A percentile compares a stretch with the other conserved stretches of the same genome.
Conservation (phyloP, 2,329 filamentous ascomycete genomes). For the Trichoderma sp. region DNA sequence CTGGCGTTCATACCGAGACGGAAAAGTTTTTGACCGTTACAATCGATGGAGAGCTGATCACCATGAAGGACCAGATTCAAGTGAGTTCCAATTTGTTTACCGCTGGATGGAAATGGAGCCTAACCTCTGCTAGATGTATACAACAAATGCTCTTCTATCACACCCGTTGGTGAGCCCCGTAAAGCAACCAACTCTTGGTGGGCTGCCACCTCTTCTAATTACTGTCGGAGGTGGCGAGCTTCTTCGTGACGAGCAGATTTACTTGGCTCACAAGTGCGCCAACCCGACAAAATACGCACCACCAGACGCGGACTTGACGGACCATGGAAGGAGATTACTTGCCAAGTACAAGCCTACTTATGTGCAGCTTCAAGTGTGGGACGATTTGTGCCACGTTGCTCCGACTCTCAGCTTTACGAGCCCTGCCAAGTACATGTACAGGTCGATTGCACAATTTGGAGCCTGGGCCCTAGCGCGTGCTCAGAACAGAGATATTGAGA, state of each 20-base stretch:
- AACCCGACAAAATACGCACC: conserved; percentile 76
- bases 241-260: conserved; percentile 90
- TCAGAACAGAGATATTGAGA: conserved; percentile 76
- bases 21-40: conserved; percentile 56
- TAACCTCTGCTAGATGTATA: conserved; percentile 54
- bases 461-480: conserved; percentile 85
- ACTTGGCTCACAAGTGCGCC: conserved; percentile 90
- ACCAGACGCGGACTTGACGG: conserved; percentile 59
- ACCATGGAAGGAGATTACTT: conserved; percentile 58
- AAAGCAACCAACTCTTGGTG: conserved; percentile 83
- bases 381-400: conserved; percentile 87
- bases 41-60: conserved; percentile 67
- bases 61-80: conserved; percentile 90
- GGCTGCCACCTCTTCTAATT: conserved; percentile 82
- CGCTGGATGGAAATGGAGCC: neutral
- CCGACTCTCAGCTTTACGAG: conserved; percentile 92
- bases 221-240: conserved; percentile 86
- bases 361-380: conserved; percentile 94
- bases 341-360: conserved; percentile 76
- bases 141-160: conserved; percentile 78
- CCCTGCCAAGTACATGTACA: conserved; percentile 96
- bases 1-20: conserved; percentile 28
- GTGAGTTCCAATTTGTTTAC: conserved; percentile 40
- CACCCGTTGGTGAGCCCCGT: conserved; percentile 90
- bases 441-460: conserved; percentile 87